Evolutionary conservation across 1,284 basidiomycete species (phyloP), one percentile per base, ranked within the genome.

Genomic region (Rhodotorula sp.): DNA sequence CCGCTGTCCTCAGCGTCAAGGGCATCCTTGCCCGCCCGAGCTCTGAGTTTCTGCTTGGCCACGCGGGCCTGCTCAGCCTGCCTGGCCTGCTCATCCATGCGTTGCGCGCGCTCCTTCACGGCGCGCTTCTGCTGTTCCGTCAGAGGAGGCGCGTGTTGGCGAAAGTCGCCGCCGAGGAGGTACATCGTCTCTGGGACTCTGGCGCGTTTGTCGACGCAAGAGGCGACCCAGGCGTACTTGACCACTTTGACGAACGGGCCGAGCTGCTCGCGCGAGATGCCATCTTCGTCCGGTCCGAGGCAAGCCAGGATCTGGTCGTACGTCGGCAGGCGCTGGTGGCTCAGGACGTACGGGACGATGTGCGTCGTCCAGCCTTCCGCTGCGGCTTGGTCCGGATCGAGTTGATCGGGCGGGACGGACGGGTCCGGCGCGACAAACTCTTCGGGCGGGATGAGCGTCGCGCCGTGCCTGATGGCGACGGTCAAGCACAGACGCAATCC

Each of bases 331-430:
- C 58, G 65, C 6, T 39, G 43, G 4, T 3, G 14, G 14, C 29
- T 3, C 4, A 59, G 64, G 14, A 58, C 52, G 63, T 68, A 65
- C 20, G 65, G 65, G 61, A 75, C 62, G 70, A 75, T 59, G 64
- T 75, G 71, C 1, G 73, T 75, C 47, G 73, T 72, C 73, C 73
- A 72, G 10, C 46, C 29, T 52, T 70, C 72, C 1, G 3, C 10
- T 4, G n/a, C 65, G 12, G 68, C 72, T 5, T 39, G 48, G 5
- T 58, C 56, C 5, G 31, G 29, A 21, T 51, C 48, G 57, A 49
- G 21, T 14, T 52, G 62, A 16, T 48, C 60, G 34, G 7, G 20
- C 5, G 48, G n/a, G 15, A 63, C 23, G 18, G 59, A 63, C 39
- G 10, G 49, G 6, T 62, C 69, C 12, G 73, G 47, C 8, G 61